Evolutionary conservation across 129 eudicot genomes (phyloP).

Genomic region (Solidago caesia): DNA sequence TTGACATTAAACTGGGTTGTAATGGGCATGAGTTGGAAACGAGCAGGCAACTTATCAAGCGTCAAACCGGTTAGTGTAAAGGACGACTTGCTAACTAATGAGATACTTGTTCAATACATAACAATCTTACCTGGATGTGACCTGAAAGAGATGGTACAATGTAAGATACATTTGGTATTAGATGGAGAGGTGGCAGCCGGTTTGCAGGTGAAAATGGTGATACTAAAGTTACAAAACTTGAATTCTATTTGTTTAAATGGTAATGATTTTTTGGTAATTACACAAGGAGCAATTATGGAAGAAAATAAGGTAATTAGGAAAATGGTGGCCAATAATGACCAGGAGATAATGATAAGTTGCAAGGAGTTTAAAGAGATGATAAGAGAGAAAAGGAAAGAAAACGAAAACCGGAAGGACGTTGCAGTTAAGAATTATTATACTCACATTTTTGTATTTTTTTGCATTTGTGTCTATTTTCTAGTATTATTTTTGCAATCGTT

Average conservation of each 20-base stretch:
- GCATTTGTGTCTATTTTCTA: too few species aligned
- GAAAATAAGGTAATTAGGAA: constrained; percentile 17
- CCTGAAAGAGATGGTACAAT: constrained; percentile 29
- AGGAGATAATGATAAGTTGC: constrained; percentile 18
- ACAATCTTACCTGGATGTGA: constrained; percentile 26
- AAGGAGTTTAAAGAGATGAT: constrained; percentile 13
- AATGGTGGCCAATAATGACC: neutral
- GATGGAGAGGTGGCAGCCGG: constrained; percentile 31
- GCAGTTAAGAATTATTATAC: too few species aligned
- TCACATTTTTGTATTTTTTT: too few species aligned
- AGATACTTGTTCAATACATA: constrained; percentile 28
- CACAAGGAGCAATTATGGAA: constrained; percentile 23
- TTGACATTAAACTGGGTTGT: neutral
- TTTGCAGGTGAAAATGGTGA: constrained; percentile 25
- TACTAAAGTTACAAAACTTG: constrained; percentile 20
- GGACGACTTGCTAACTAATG: constrained; percentile 21
- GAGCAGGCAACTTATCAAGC: neutral
- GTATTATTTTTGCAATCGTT: too few species aligned
- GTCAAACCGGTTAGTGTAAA: neutral
- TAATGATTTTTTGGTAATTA: constrained; percentile 36
- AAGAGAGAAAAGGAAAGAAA: neutral
- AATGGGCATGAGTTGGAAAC: neutral
- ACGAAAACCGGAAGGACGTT: too few species aligned
- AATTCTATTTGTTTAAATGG: constrained; percentile 26
- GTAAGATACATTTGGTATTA: constrained; percentile 34